Base-by-base conservation (phyloP, 2,329 filamentous ascomycete species). In the Neofusicoccum laricinum region DNA sequence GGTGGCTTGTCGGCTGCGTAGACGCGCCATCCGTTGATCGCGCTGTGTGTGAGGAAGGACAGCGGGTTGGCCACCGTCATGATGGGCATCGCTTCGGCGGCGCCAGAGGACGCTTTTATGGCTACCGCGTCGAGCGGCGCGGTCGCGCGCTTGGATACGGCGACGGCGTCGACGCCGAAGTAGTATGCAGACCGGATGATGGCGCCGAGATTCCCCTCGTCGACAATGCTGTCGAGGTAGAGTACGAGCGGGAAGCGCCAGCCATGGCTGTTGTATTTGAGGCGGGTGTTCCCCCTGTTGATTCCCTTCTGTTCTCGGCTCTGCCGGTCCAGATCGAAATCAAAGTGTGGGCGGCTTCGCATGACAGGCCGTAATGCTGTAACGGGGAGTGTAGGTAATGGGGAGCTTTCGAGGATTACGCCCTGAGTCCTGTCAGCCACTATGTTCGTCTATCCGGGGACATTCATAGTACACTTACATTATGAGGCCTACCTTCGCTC, bases 161-260 rank as follows among this genome's bases (percentile, higher is more conserved):
- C 87, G 19, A 99, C 86, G 4, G 91, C 93, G 63, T 93, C 91
- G 5, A 92, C 89, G 21, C 94, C 94, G n/a, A 98, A 85, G 76
- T 95, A 98, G 71, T 92, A 90, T 2, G 93, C 92, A 5, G 92
- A 92, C 40, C 95, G 90, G 48, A 98, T 83, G 66, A 98, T 94
- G 21, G 89, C 92, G 46, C 95, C 95, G 0, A 98, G 81, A 73
- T 99, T 99, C 30, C 92, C 93, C 0, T 93, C 90, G 72, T 99
- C 94, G 73, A 67, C 69, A 78, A 96, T 88, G 62, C 89, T 86
- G 69, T 95, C 89, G 1, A 95, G 80, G 36, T 94, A 79, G 1
- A 96, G 79, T 8, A 96, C 81, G 34, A 96, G 82, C 0, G 92
- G 92, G 58, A 88, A 85, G 63, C 86, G 80, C 70, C 78, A 81